phyloP scores from a whole-genome alignment of 305 asterid genomes.

The Solanum hybrid region DNA sequence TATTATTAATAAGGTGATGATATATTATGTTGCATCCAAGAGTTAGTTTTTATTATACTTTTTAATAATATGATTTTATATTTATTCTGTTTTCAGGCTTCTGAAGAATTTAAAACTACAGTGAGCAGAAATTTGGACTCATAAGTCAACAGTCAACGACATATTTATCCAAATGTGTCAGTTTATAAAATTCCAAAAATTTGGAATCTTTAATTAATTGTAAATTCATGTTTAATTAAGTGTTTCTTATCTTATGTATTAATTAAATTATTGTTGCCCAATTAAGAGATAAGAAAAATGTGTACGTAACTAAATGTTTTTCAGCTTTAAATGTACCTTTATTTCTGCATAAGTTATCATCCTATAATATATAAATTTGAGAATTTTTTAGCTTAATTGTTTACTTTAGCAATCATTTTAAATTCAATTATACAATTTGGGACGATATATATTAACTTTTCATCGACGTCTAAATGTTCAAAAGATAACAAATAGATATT shows the following conservation, averaged over 20 bases:
- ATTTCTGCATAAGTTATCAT: background rate
- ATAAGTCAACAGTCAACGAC: background rate
- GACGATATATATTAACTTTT: background rate
- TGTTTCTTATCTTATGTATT: background rate
- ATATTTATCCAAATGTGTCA: background rate
- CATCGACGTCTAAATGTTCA: background rate
- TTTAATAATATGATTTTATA: background rate
- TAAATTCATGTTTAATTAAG: constrained; percentile 1
- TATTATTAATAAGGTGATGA: background rate
- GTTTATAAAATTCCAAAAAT: background rate
- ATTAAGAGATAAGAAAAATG: background rate
- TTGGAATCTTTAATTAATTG: background rate
- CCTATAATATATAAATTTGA: background rate
- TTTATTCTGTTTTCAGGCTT: background rate
- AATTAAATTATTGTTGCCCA: background rate
- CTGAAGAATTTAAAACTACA: constrained; percentile 5
- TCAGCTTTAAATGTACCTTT: background rate
- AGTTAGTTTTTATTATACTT: background rate
- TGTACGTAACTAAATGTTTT: background rate
- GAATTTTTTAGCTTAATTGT: background rate
- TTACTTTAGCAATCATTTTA: background rate
- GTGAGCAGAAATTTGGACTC: background rate
- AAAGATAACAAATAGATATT: too few species aligned
- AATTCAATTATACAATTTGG: background rate
- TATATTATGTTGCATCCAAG: background rate